Conservation (phyloP, 164 flowering plant species). For the Dillenia turbinata region DNA sequence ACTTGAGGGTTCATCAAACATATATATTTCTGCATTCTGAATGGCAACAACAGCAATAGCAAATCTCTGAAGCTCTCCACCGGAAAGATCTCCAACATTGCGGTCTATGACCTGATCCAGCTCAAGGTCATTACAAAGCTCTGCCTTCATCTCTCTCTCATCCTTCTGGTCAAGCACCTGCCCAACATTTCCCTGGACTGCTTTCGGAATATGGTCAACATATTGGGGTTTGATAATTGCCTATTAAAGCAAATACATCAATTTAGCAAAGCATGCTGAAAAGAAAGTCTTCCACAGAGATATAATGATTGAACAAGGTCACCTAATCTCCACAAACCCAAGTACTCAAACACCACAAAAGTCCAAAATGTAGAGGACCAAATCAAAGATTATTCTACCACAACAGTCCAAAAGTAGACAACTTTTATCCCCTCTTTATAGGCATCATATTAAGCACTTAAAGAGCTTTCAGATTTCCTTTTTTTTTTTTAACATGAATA, state of each 20-base stretch:
- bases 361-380: no score
- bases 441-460: no score
- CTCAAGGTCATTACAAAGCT: slow-evolving; percentile 78
- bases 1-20: slow-evolving; percentile 99
- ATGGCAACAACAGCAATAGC: slow-evolving; percentile 97
- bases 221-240: slow-evolving; percentile 97
- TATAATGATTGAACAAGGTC: no score
- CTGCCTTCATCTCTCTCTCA: slow-evolving; percentile 73
- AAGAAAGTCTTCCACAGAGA: no score
- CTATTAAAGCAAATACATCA: slow-evolving; percentile 27
- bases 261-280: no score
- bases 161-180: slow-evolving; percentile 94
- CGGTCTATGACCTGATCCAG: slow-evolving; percentile 93
- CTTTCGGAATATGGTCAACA: slow-evolving; percentile 96
- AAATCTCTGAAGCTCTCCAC: slow-evolving; percentile 99
- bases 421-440: no score
- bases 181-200: slow-evolving; percentile 95
- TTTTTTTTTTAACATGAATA: no score
- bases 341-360: no score
- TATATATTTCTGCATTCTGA: slow-evolving; percentile 92
- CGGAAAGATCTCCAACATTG: slow-evolving; percentile 91
- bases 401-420: no score
- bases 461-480: no score
- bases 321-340: no score
- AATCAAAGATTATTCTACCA: no score